Base-by-base conservation (phyloP, 192 early-diverging fungal species). In the Chytriomyces hyalinus region DNA sequence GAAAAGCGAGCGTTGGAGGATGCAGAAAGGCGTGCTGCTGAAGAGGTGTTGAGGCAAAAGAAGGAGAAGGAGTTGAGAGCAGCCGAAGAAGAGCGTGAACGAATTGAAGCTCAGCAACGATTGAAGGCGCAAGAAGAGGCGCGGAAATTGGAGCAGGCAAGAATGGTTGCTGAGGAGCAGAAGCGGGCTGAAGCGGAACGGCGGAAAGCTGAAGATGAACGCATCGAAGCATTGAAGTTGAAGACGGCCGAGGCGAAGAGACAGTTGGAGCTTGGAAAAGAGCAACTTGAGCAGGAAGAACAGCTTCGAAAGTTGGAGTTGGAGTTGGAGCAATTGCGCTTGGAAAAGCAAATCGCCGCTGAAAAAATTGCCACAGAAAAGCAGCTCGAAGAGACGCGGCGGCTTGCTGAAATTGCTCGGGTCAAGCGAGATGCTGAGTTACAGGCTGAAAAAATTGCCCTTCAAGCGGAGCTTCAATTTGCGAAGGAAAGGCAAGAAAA, bases 391-490 rank as follows among this genome's bases (percentile, higher is more conserved):
- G 73, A 75, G 15, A n/a, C 22, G 49, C 60, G 48, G 15, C 73
- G 73, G 17, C 63, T 45, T 20, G 64, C 73, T 10, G 73, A 64
- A 24, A 49, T 75, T 50, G 73, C 51, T 13, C 61, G 64, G 6
- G 51, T 75, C 50, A 75, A 65, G 63, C n/a, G 48, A 24, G 73
- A 75, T 9, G 73, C 73, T 20, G 73, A 75, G 50, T 24, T 75
- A 6, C 22, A 48, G 45, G 73, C 73, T 9, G 73, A 75, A 50
- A 75, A 75, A 49, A 48, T 75, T 3, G 15, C 17, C 22, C 48
- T 75, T 15, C 43, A 75, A 47, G 73, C 73, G 36, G 73, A 75
- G 61, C 36, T 75, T 47, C 44, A 75, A 48, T 75, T 75, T 65
- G 64, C 73, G 8, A 75, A 75, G 46, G 73, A 75, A 36, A 49